These are phyloP conservation scores for Cyclanthera cordifolia DNA, from an alignment of 306 rosid species.

Conservation along the genomic window DNA sequence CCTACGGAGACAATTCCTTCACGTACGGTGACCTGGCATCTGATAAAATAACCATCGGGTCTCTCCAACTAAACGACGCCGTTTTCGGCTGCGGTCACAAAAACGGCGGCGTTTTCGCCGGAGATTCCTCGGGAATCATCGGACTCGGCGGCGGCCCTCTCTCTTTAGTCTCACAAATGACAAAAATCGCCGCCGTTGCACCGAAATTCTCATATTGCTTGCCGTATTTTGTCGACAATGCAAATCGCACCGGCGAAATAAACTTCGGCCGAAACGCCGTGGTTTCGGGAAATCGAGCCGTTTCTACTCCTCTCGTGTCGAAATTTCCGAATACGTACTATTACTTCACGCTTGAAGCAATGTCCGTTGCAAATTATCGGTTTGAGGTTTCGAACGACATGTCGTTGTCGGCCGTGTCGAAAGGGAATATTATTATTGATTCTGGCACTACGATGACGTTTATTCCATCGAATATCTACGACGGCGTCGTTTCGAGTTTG, in stretches of 20 bases:
- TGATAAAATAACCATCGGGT: constrained; percentile 29
- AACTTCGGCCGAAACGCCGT: constrained; percentile 31
- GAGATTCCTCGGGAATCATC: constrained; percentile 26
- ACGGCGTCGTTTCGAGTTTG: constrained; percentile 21
- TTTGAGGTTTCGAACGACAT: not conserved
- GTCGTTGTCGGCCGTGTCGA: not conserved
- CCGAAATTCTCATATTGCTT: constrained; percentile 47
- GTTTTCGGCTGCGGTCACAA: constrained; percentile 38
- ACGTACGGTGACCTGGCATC: constrained; percentile 30
- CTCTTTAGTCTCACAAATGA: constrained; percentile 51
- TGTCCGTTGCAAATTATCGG: constrained; percentile 33
- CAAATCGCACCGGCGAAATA: constrained; percentile 21
- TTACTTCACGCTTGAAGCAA: constrained; percentile 31
- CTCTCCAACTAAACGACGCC: constrained; percentile 8
- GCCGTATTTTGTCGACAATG: not conserved
- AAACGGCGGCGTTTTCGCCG: constrained; percentile 29
- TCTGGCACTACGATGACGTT: constrained; percentile 40
- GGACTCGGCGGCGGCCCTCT: constrained; percentile 43
- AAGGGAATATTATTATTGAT: constrained; percentile 43
- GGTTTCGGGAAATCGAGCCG: constrained; percentile 13
- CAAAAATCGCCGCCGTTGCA: not conserved
- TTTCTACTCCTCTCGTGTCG: constrained; percentile 25
- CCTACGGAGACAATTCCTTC: constrained; percentile 34
- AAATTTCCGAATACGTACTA: constrained; percentile 16
- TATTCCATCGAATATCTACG: constrained; percentile 15